Percentiles rank a stretch among this genome's conserved stretches.
Evolutionary conservation across 345 rosid species (phyloP).

Genomic region (Eutrema heterophyllum): DNA sequence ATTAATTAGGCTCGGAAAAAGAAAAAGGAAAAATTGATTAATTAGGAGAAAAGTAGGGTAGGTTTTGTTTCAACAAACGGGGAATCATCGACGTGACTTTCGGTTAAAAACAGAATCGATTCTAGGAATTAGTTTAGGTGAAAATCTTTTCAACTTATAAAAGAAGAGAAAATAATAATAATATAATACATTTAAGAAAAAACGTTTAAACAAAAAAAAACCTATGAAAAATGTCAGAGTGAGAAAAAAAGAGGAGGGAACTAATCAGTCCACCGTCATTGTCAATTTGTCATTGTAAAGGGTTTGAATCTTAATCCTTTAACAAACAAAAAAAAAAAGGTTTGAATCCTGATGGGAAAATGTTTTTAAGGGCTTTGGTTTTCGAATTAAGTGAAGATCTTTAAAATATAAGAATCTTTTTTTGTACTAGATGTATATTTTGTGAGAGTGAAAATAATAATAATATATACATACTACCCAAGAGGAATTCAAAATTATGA

Average conservation of each 20-base stretch:
- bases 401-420: too few relatives aligned
- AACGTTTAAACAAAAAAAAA: too few relatives aligned
- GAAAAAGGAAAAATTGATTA: not conserved
- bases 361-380: not conserved
- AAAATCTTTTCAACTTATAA: not conserved
- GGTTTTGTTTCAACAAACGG: conserved; percentile 16
- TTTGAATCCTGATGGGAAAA: not conserved
- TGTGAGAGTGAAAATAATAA: too few relatives aligned
- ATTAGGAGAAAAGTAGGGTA: not conserved
- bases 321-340: too few relatives aligned
- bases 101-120: not conserved
- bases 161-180: not conserved
- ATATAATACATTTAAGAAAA: too few relatives aligned
- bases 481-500: too few relatives aligned
- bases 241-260: not conserved
- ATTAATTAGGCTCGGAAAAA: not conserved
- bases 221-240: not conserved
- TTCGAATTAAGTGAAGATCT: too few relatives aligned
- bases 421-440: too few relatives aligned
- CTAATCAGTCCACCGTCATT: not conserved
- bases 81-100: conserved; percentile 22
- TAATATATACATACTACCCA: too few relatives aligned
- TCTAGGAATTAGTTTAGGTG: not conserved
- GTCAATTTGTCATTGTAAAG: not conserved
- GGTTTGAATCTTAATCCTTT: not conserved